Evolutionary conservation across 2,329 filamentous ascomycete species (phyloP), one percentile per base, ranked within the genome.

Genomic region (Arthroderma sp.): DNA sequence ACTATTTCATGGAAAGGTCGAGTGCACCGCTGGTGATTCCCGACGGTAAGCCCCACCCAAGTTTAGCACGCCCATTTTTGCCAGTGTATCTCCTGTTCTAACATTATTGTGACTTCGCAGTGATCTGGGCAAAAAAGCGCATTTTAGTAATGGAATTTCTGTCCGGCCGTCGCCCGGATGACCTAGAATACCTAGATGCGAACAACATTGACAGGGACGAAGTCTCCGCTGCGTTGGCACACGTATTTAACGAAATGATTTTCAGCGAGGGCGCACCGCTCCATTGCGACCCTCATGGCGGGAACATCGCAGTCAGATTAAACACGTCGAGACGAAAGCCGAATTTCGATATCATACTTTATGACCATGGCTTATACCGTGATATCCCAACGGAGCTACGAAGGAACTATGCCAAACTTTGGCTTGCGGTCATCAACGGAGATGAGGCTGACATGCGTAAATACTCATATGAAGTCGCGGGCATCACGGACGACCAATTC

Each of bases 181-280:
- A 98, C 59, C 74, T 96, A 1, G 78, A 77, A 10, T 96, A 84
- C 59, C 71, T 98, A 3, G 91, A 96, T 62, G 69, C 73, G 5
- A 83, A 93, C 60, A 75, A 78, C 47, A 98, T 98, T 59, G 86
- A 94, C 63, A 80, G 91, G 15, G 91, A 96, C 58, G 89, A 96
- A 64, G 91, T 98, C 4, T 94, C 88, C 0, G 88, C 89, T 1
- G 83, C 87, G 0, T 71, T 98, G 3, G 83, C 91, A 0, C 80
- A 82, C 48, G 86, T 98, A 48, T 98, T 98, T 74, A 98, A 98
- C 69, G 88, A 96, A 62, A 98, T 98, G 91, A 95, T 98, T 54
- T 98, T 98, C 53, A 88, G 89, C 40, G 77, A 81, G 43, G 75
- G 82, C 48, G 89, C 89, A 0, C 87, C 91, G 0, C 69, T 98